phyloP scores from a whole-genome alignment of 2,329 filamentous ascomycete genomes.

The Claviceps sp. region DNA sequence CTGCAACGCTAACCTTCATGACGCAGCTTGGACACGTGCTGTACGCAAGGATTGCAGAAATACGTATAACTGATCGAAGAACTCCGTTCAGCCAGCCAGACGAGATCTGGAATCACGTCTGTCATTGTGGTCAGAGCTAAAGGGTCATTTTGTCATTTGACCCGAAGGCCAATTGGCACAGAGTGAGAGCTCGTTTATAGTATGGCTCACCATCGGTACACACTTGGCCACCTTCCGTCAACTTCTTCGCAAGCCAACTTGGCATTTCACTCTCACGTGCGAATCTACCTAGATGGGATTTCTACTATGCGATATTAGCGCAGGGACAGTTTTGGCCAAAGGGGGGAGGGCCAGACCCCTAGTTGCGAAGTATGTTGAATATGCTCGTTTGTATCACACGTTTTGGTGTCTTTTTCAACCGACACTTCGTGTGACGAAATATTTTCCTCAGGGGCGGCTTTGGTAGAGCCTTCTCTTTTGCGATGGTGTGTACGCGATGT shows the following conservation, averaged over 20 bases:
- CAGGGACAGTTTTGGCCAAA: background rate
- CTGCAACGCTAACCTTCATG: conserved; percentile 44
- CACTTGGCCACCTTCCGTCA: conserved; percentile 3
- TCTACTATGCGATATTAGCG: conserved; percentile 4
- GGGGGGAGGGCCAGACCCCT: background rate
- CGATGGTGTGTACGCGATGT: background rate
- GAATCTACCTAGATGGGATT: conserved; percentile 5
- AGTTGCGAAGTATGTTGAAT: background rate
- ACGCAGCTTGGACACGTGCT: conserved; percentile 72
- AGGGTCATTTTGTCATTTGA: background rate
- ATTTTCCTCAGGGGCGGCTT: background rate
- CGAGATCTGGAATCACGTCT: conserved; percentile 49
- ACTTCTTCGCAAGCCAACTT: conserved; percentile 3
- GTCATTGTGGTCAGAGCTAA: conserved; percentile 5
- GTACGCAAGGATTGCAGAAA: conserved; percentile 61
- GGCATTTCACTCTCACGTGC: conserved; percentile 6
- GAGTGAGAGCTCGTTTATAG: background rate
- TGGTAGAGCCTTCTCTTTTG: background rate
- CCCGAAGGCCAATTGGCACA: background rate
- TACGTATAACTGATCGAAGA: conserved; percentile 53
- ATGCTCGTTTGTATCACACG: background rate
- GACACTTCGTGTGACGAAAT: background rate
- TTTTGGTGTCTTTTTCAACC: background rate
- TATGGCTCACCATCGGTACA: conserved; percentile 4
- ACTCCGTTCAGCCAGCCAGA: conserved; percentile 52